Evolutionary conservation across 2,329 filamentous ascomycete genomes (phyloP), one percentile per base, ranked within the genome.

Genomic region (Hymenoscyphus repandus): DNA sequence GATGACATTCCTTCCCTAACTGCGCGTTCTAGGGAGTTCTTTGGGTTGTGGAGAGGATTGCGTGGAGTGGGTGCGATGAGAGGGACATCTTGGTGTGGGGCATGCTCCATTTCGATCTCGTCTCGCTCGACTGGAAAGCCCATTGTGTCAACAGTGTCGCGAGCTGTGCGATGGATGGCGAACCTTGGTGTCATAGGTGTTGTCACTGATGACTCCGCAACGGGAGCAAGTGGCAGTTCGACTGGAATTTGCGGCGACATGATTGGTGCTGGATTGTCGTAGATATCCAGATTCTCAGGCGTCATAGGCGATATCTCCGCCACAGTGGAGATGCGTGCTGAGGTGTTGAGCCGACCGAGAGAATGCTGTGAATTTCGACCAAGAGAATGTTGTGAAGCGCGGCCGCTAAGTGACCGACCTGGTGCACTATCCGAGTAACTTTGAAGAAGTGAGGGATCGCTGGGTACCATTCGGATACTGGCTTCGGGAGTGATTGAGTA

Each of bases 101-200:
- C 31, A 5, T 15, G 30, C 6, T 13, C 12, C 9, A 33, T 31
- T 22, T 44, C 41, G 6, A 18, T 13, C 12, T 31, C 22, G 20
- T 44, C 22, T 2, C n/a, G 22, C 7, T 41, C 48, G 10, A 46
- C 42, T 32, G 41, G 42, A 31, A 45, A 50, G 22, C 48, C 48
- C 48, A 50, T 49, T 38, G 45, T 47, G 32, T 47, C 45, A 7
- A 34, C 12, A 15, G 34, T 47, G 30, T 43, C 40, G 3, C 40
- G 10, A 13, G 18, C 18, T 17, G 41, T 33, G 43, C 27, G 15
- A 10, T 20, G 37, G 15, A 11, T 13, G 34, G 43, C 15, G 5
- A 20, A 45, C 17, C 13, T 34, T 30, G 30, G 43, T 15, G 15
- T 27, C 15, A 13, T 18, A 17, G 33, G 32, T 37, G 34, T 18